Percentiles rank a stretch among this genome's conserved stretches.
phyloP scores from a whole-genome alignment of 352 stramenopile species.

The Peronosclerospora sorghi region DNA sequence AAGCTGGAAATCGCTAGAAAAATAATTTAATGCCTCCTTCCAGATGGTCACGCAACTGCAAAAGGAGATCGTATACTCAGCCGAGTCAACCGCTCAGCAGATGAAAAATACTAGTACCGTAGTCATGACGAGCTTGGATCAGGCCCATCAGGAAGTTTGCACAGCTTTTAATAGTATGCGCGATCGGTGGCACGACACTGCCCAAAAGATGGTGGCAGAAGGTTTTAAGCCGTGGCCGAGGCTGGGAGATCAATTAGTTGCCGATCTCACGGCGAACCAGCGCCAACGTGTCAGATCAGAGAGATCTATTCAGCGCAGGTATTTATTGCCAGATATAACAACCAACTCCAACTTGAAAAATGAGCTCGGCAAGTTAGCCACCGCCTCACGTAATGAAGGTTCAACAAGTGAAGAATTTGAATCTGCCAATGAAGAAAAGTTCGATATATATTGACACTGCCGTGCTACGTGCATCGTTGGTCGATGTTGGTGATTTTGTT shows the following conservation, averaged over 20 bases:
- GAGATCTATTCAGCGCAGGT: conserved; percentile 17
- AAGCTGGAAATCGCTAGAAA: conserved; percentile 18
- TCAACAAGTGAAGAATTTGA: conserved; percentile 1
- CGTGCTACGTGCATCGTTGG: conserved; percentile 19
- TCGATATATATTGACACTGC: conserved; percentile 26
- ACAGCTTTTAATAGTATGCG: conserved; percentile 15
- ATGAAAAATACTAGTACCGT: conserved; percentile 15
- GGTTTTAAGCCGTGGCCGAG: conserved; percentile 21
- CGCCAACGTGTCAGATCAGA: conserved; percentile 12
- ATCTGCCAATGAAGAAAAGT: conserved; percentile 6
- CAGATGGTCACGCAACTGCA: conserved; percentile 15
- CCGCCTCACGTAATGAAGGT: no score
- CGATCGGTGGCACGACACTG: conserved; percentile 12
- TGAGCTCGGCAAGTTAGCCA: conserved; percentile 5
- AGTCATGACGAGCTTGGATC: conserved; percentile 15
- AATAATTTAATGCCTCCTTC: conserved; percentile 21
- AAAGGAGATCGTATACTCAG: conserved; percentile 20
- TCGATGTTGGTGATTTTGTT: conserved; percentile 18
- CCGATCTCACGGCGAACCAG: conserved; percentile 22
- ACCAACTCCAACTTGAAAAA: conserved; percentile 19
- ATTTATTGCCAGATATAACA: conserved; percentile 14
- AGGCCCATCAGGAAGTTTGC: conserved; percentile 20
- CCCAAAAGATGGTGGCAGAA: conserved; percentile 10
- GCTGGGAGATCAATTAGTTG: conserved; percentile 18
- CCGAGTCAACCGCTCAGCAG: conserved; percentile 14